Base-by-base conservation (phyloP, 768 basidiomycete genomes). In the Auricularia sp. region DNA sequence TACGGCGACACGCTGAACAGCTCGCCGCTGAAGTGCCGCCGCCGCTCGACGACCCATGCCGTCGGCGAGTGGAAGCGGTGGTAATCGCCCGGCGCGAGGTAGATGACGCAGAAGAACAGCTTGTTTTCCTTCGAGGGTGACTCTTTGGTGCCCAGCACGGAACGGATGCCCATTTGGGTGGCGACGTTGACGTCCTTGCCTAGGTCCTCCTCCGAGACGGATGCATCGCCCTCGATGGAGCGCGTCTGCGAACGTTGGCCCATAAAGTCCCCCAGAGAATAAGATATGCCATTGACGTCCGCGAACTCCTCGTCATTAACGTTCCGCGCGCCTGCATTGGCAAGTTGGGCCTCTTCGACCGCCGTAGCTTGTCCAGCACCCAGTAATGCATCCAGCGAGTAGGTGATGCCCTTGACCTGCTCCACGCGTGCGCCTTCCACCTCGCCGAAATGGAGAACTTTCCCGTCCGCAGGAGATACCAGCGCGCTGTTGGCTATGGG, bases 61-160 rank as follows among this genome's bases (percentile, higher is more conserved):
- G 93, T 87, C 1, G 97, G 96, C 61, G 87, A 89, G 74, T 99
- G 97, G 83, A 97, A 99, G 18, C 96, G 85, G 71, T 99, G 96
- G 74, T 98, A 98, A 72, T 99, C 97, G 1, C 97, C 96, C 1
- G 97, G 97, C 0, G 96, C 97, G 64, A 99, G 89, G 77, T 98
- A 99, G 66, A 99, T 89, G 69, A 99, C 97, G 29, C 89, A 78
- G 74, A 98, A 99, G 77, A 86, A 97, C 29, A 98, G 84, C 18
- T 86, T 81, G 72, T 98, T 88, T 14, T 23, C 11, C 8, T 10
- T 11, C 34, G 56, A n/a, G 23, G 56, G 56, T 7, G 23, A 8
- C 56, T 59, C 56, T 33, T 61, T 64, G 59, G 43, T 23, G n/a
- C 54, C 54, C 2, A 66, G 43, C 18, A 62, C 60, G 5, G 67